Evolutionary conservation across 768 basidiomycete genomes (phyloP).

Genomic region (Lanmaoa rubissima): DNA sequence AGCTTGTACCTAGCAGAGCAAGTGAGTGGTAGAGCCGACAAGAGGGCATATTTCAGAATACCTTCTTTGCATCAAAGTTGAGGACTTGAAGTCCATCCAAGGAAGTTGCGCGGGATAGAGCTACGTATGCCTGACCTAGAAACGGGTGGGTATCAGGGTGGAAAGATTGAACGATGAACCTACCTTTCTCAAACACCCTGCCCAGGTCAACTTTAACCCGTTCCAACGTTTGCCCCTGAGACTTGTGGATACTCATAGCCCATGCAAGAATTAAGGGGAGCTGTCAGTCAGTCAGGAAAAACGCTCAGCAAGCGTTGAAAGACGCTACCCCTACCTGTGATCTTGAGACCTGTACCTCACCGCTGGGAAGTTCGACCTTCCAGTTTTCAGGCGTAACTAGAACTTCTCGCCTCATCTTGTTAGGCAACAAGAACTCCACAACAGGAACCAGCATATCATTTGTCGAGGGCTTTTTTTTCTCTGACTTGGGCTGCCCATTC

Average conservation of each 20-base stretch:
- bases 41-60: constrained; percentile 26
- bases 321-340: constrained; percentile 56
- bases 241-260: constrained; percentile 99
- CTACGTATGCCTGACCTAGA: constrained; percentile 87
- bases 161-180: constrained; percentile 7
- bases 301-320: neutral
- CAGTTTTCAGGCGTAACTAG: constrained; percentile 71
- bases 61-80: constrained; percentile 74
- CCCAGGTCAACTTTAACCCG: constrained; percentile 93
- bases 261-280: constrained; percentile 87
- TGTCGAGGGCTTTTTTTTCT: constrained; percentile 27
- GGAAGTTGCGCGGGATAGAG: constrained; percentile 84
- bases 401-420: constrained; percentile 50
- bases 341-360: constrained; percentile 77
- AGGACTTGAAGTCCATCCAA: constrained; percentile 84
- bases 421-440: constrained; percentile 72
- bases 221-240: constrained; percentile 94
- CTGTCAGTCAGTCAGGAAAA: constrained; percentile 37
- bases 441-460: constrained; percentile 54
- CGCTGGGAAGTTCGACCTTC: constrained; percentile 87
- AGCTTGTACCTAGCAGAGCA: constrained; percentile 52
- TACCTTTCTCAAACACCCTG: constrained; percentile 90
- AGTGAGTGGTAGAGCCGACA: constrained; percentile 1
- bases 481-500: constrained; percentile 37
- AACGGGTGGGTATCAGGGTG: neutral